These are phyloP conservation scores for Lepraria neglecta DNA, from an alignment of 495 filamentous ascomycete species.

Conservation along the genomic window DNA sequence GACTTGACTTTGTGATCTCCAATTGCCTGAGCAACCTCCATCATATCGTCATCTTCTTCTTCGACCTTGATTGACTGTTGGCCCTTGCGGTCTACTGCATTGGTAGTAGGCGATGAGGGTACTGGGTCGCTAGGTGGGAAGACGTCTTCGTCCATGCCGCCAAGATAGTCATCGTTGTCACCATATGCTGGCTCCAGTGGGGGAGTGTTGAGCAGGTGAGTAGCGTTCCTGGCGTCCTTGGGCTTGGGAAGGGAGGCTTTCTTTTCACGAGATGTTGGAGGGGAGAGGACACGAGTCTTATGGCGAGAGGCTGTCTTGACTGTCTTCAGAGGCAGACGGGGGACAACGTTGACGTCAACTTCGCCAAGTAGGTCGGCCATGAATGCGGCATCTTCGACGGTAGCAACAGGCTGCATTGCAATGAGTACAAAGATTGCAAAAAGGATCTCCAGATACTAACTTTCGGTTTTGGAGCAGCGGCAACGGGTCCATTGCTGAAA, in stretches of 20 bases:
- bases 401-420: conserved; percentile 43
- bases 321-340: conserved; percentile 53
- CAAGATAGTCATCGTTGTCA: conserved; percentile 51
- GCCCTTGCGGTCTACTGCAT: conserved; percentile 69
- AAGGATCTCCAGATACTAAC: conserved; percentile 38
- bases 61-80: conserved; percentile 53
- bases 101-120: conserved; percentile 81
- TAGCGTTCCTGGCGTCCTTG: conserved; percentile 22
- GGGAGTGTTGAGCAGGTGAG: conserved; percentile 35
- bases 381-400: conserved; percentile 81
- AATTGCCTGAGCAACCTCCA: conserved; percentile 76
- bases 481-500: conserved; percentile 68
- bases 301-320: conserved; percentile 67
- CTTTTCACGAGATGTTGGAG: conserved; percentile 53
- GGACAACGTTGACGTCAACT: conserved; percentile 75
- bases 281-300: conserved; percentile 75
- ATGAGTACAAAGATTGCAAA: conserved; percentile 17
- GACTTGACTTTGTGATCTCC: conserved; percentile 55
- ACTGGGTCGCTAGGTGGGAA: conserved; percentile 76
- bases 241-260: conserved; percentile 37
- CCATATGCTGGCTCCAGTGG: conserved; percentile 40
- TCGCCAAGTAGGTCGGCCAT: conserved; percentile 78
- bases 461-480: conserved; percentile 70
- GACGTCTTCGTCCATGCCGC: conserved; percentile 53
- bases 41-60: conserved; percentile 66